A percentile compares a stretch with the other conserved stretches of the same genome.
phyloP scores from a whole-genome alignment of 257 asterid species.

The Nicotiana undulata region DNA sequence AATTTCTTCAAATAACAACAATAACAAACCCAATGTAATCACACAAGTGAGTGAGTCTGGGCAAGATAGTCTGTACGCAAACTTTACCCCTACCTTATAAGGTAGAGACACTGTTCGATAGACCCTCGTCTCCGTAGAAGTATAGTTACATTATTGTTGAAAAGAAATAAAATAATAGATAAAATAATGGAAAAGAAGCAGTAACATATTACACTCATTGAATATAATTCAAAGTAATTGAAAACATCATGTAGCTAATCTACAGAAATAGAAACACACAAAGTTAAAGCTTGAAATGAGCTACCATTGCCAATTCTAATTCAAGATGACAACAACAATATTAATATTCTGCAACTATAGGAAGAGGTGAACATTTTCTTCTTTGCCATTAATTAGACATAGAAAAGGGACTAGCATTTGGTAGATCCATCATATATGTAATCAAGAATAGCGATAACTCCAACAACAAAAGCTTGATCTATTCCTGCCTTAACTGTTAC shows the following conservation, averaged over 20 bases:
- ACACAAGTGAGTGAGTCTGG: no score
- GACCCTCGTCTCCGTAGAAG: no score
- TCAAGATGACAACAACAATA: not conserved
- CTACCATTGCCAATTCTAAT: not conserved
- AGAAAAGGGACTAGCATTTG: constrained; percentile 29
- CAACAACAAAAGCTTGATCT: constrained; percentile 80
- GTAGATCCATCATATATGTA: constrained; percentile 83
- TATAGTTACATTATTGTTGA: no score
- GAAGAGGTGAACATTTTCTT: not conserved
- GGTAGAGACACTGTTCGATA: no score
- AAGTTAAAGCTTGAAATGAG: not conserved
- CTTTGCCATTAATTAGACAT: not conserved
- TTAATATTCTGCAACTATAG: not conserved
- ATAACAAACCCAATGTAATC: no score
- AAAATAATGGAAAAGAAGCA: no score
- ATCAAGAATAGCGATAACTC: constrained; percentile 81
- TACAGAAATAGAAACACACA: not conserved
- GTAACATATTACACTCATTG: not conserved
- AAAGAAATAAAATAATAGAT: no score
- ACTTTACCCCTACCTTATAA: no score
- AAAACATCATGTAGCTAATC: not conserved
- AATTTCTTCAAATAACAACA: not conserved
- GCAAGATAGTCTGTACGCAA: no score
- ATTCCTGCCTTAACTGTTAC: constrained; percentile 66
- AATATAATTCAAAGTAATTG: not conserved